Evolutionary conservation across 2,329 filamentous ascomycete species (phyloP).

Genomic region (Hypocrella siamensis): DNA sequence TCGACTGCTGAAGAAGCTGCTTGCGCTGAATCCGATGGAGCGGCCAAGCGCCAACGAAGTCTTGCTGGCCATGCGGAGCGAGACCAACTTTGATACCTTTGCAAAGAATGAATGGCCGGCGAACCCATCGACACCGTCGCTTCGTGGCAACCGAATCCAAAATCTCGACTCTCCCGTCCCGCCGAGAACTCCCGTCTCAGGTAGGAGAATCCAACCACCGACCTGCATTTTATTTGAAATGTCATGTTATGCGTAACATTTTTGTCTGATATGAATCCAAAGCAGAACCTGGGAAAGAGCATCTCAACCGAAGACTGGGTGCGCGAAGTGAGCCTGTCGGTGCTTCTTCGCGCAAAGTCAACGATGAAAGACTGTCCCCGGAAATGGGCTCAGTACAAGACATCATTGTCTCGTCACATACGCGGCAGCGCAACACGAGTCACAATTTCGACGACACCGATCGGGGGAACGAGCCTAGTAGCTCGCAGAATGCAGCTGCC

Average conservation of each 20-base stretch:
- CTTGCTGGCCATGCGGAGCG: slow-evolving; percentile 57
- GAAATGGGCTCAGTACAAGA: no score
- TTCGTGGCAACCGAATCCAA: slow-evolving; percentile 33
- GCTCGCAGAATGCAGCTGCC: neutral
- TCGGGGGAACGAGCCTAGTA: neutral
- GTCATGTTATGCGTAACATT: no score
- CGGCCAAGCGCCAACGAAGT: slow-evolving; percentile 81
- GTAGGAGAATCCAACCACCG: slow-evolving; percentile 13
- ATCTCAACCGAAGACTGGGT: no score
- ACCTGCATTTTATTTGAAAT: neutral
- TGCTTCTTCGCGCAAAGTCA: no score
- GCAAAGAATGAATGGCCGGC: slow-evolving; percentile 16
- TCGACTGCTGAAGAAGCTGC: slow-evolving; percentile 61
- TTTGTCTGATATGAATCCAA: slow-evolving; percentile 1
- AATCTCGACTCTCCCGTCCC: slow-evolving; percentile 37
- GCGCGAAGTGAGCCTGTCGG: no score
- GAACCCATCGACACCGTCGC: slow-evolving; percentile 21
- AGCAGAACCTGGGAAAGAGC: no score
- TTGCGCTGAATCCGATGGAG: slow-evolving; percentile 61
- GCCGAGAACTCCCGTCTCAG: slow-evolving; percentile 31
- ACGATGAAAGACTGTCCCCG: no score
- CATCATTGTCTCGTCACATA: no score
- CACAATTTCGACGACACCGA: no score
- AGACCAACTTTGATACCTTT: slow-evolving; percentile 33
- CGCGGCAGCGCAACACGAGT: no score